Conservation (phyloP, 2,329 filamentous ascomycete species). For the Fusarium fracticaudum region DNA sequence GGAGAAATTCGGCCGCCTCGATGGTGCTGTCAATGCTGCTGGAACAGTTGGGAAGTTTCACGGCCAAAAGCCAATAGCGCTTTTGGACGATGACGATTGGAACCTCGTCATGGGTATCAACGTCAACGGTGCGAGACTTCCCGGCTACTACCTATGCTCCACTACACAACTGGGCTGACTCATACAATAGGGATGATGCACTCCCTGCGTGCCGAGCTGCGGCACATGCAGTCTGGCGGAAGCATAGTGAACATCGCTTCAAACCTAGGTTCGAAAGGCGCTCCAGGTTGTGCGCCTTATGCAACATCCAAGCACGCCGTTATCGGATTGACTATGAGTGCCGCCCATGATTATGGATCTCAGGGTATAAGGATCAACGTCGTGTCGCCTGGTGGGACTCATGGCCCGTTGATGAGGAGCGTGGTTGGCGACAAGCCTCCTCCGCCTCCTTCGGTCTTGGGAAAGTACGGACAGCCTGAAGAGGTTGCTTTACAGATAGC, state of each 20-base stretch:
- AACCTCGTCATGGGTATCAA: neutral
- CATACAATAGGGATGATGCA: neutral
- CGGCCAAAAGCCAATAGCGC: neutral
- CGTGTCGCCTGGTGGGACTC: neutral
- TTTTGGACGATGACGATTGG: neutral
- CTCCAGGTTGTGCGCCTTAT: neutral
- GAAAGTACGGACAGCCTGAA: neutral
- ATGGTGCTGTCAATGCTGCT: neutral
- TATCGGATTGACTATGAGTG: neutral
- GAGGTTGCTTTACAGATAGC: neutral
- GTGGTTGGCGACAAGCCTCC: neutral
- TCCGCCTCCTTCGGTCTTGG: neutral
- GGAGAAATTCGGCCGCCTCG: no score
- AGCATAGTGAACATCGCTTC: neutral
- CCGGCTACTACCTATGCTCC: accelerated
- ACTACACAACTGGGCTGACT: neutral
- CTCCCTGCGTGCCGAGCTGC: neutral
- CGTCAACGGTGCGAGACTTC: neutral
- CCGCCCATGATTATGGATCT: neutral
- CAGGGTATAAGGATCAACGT: neutral
- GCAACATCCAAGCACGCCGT: neutral
- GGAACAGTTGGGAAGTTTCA: neutral
- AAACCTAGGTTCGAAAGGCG: neutral
- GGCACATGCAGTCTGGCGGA: neutral
- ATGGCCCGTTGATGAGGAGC: neutral